These are phyloP conservation scores for Eleusine coracana DNA, from an alignment of 176 grass and related monocot genomes.

Conservation along the genomic window DNA sequence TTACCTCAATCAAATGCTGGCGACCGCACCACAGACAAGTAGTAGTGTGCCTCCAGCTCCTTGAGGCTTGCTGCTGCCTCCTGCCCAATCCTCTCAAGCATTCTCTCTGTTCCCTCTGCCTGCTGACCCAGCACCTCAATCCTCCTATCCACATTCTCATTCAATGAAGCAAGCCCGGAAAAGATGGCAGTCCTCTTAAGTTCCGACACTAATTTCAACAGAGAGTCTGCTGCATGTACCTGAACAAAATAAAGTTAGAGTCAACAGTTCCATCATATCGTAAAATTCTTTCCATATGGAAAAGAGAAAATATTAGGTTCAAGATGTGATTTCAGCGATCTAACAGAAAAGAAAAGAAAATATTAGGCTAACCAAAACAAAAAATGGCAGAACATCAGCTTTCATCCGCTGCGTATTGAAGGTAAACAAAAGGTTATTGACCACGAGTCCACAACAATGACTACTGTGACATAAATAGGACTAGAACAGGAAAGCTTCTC, in stretches of 20 bases:
- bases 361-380: not conserved
- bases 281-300: not conserved
- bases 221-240: slow-evolving; percentile 82
- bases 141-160: slow-evolving; percentile 82
- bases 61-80: slow-evolving; percentile 84
- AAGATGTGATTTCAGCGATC: not conserved
- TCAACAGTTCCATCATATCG: slow-evolving; percentile 4
- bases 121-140: slow-evolving; percentile 67
- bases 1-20: slow-evolving; percentile 46
- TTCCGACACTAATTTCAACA: slow-evolving; percentile 84
- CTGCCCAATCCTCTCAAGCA: slow-evolving; percentile 83
- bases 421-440: not conserved
- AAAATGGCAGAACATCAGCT: not conserved
- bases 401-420: not conserved
- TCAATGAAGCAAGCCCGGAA: slow-evolving; percentile 84
- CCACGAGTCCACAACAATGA: not conserved
- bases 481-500: too few species aligned
- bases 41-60: slow-evolving; percentile 92
- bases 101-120: slow-evolving; percentile 70
- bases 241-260: slow-evolving; percentile 36
- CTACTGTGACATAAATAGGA: not conserved
- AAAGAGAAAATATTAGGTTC: not conserved
- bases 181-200: slow-evolving; percentile 96
- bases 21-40: slow-evolving; percentile 63
- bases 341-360: not conserved